Evolutionary conservation across 345 rosid genomes (phyloP).

Genomic region (Punica granatum): DNA sequence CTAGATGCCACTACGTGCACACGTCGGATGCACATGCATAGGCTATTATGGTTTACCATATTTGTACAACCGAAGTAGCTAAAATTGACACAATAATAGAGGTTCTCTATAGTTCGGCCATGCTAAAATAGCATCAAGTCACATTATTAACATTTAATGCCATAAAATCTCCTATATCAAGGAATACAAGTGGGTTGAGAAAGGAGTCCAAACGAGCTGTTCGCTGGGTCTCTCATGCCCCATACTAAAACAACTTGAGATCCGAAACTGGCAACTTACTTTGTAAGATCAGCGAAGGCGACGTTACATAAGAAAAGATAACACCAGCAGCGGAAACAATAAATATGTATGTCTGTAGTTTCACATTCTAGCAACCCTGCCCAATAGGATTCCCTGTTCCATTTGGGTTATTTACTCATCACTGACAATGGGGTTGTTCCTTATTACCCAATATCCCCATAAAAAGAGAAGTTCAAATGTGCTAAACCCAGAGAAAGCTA

Average conservation of each 20-base stretch:
- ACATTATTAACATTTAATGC: neutral
- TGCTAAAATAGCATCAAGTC: neutral
- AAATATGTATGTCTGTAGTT: neutral
- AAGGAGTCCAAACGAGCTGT: neutral
- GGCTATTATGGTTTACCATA: neutral
- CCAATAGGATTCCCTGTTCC: neutral
- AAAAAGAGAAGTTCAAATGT: neutral
- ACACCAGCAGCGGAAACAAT: neutral
- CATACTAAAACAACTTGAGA: neutral
- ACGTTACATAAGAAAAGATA: neutral
- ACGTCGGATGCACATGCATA: neutral
- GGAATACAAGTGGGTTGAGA: neutral
- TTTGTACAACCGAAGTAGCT: neutral
- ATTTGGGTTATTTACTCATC: neutral
- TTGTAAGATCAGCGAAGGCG: neutral
- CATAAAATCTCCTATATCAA: neutral
- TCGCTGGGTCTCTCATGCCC: neutral
- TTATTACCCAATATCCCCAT: neutral
- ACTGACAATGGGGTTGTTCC: neutral
- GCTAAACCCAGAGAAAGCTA: neutral
- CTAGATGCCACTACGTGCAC: neutral
- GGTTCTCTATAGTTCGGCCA: neutral
- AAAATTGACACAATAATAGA: neutral
- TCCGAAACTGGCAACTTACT: neutral
- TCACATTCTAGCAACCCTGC: neutral